phyloP scores from a whole-genome alignment of 208 protist species.

The Leishmania arabica region DNA sequence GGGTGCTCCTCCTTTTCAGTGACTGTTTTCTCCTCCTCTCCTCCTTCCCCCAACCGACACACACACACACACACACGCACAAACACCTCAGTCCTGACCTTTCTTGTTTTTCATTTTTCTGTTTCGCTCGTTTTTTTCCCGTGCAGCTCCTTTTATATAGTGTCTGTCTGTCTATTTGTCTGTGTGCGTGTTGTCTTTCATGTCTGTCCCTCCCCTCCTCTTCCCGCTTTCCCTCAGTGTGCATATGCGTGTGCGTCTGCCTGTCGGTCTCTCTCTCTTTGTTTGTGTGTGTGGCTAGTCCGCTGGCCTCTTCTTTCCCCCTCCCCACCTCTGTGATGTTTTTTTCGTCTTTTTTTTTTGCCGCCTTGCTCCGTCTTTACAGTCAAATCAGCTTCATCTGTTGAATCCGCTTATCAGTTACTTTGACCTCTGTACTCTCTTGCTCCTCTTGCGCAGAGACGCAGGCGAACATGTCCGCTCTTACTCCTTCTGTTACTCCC shows the following conservation, averaged over 20 bases:
- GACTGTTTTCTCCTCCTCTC: background rate
- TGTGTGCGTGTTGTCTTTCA: background rate
- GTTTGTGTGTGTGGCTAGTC: background rate
- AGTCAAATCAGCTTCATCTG: background rate
- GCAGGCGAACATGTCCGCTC: background rate
- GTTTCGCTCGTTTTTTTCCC: slow-evolving; percentile 9
- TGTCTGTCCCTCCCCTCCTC: background rate
- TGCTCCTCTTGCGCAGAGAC: background rate
- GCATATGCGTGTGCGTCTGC: background rate
- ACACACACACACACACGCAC: background rate
- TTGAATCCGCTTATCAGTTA: background rate
- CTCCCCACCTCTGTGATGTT: background rate
- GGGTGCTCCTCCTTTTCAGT: background rate
- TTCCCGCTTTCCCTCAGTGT: background rate
- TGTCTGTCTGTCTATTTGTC: background rate
- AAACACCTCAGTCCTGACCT: background rate
- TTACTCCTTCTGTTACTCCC: background rate
- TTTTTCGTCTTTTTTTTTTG: background rate
- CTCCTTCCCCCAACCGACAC: background rate
- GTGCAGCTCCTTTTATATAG: background rate
- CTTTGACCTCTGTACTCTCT: background rate
- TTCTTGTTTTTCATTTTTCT: slow-evolving; percentile 10
- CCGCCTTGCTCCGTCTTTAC: background rate
- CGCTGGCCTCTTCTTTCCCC: background rate
- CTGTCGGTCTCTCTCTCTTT: background rate